Conservation (phyloP, 176 grass and related monocot species). For the Zoysia pacifica region DNA sequence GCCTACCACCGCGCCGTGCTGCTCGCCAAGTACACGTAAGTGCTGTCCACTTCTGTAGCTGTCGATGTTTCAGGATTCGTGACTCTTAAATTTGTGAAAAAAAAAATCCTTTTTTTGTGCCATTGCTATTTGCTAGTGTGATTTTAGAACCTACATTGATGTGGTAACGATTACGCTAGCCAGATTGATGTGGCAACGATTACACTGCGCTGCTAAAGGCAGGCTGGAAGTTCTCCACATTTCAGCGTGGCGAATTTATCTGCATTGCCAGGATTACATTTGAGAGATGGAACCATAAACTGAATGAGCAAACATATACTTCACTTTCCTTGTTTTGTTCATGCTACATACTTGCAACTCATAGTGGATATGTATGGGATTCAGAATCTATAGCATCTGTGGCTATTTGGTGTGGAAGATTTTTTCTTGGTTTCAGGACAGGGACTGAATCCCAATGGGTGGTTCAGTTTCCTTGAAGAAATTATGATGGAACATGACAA, state of each 20-base stretch:
- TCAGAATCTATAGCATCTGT: too few species aligned
- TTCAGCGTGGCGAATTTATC: neutral
- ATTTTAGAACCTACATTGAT: neutral
- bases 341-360: too few species aligned
- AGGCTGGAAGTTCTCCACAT: neutral
- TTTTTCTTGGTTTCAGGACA: neutral
- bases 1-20: conserved; percentile 92
- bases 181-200: neutral
- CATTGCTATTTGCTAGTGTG: neutral
- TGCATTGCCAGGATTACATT: neutral
- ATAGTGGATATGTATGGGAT: too few species aligned
- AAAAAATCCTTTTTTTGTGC: neutral
- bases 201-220: neutral
- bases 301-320: neutral
- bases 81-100: too few species aligned
- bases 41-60: neutral
- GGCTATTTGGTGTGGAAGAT: too few species aligned
- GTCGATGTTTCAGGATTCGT: neutral
- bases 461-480: neutral
- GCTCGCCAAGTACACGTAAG: conserved; percentile 85
- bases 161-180: neutral
- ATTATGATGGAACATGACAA: neutral
- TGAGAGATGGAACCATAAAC: neutral
- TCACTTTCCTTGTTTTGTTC: neutral
- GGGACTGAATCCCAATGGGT: neutral